Conservation (phyloP, 2,329 filamentous ascomycete genomes). For the Myriosclerotinia scirpicola region DNA sequence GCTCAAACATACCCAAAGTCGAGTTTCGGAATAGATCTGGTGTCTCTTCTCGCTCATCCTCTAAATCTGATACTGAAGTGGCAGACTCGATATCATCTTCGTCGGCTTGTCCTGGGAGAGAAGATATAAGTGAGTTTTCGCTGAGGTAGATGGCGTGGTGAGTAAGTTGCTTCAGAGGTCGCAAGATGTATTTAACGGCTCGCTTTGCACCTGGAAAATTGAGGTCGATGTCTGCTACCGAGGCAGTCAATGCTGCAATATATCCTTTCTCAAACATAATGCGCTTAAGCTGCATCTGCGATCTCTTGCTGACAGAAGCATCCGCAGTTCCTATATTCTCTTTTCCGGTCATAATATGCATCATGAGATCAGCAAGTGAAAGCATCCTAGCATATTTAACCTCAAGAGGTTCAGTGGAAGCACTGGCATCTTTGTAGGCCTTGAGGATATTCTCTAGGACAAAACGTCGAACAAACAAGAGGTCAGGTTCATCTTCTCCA, state of each 20-base stretch:
- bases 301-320: slow-evolving; percentile 47
- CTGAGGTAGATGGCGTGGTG: slow-evolving; percentile 85
- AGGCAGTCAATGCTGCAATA: slow-evolving; percentile 81
- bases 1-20: slow-evolving; percentile 90
- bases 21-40: slow-evolving; percentile 97
- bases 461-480: slow-evolving; percentile 91
- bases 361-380: slow-evolving; percentile 86
- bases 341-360: slow-evolving; percentile 83
- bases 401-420: slow-evolving; percentile 77
- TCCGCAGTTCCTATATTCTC: slow-evolving; percentile 57
- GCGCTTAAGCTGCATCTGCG: slow-evolving; percentile 81
- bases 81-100: slow-evolving; percentile 87
- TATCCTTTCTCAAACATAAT: slow-evolving; percentile 99
- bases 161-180: slow-evolving; percentile 83
- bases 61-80: slow-evolving; percentile 84
- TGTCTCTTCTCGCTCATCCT: slow-evolving; percentile 87
- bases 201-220: slow-evolving; percentile 92
- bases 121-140: slow-evolving; percentile 64
- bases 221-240: slow-evolving; percentile 92
- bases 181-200: slow-evolving; percentile 93
- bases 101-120: slow-evolving; percentile 64
- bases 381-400: slow-evolving; percentile 85
- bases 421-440: slow-evolving; percentile 84
- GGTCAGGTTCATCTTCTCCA: slow-evolving; percentile 75
- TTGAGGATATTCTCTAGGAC: slow-evolving; percentile 91